Evolutionary conservation across 192 early-diverging fungal species (phyloP).

Genomic region (Coemansia sp.): DNA sequence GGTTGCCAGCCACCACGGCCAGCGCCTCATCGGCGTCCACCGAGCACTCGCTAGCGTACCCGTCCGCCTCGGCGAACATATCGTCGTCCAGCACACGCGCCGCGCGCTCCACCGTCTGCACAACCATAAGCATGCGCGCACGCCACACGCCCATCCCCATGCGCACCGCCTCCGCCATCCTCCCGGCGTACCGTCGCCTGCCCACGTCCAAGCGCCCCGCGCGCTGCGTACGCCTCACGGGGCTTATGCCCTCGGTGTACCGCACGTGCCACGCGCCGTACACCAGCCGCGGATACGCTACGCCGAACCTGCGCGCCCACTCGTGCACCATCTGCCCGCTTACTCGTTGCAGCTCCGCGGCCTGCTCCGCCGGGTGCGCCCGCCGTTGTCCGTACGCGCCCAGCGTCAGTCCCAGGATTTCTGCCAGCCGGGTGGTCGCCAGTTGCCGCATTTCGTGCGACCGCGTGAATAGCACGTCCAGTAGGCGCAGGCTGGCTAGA

Average conservation of each 20-base stretch:
- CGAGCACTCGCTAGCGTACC: slow-evolving; percentile 9
- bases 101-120: too few relatives aligned
- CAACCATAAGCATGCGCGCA: too few relatives aligned
- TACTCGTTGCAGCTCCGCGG: slow-evolving; percentile 48
- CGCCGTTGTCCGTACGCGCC: slow-evolving; percentile 56
- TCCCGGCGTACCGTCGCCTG: neutral
- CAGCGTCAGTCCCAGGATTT: slow-evolving; percentile 54
- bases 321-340: slow-evolving; percentile 54
- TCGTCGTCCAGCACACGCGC: too few relatives aligned
- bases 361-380: slow-evolving; percentile 55
- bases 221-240: slow-evolving; percentile 10
- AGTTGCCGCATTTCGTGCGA: slow-evolving; percentile 64
- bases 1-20: slow-evolving; percentile 46
- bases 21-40: slow-evolving; percentile 3
- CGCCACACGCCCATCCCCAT: too few relatives aligned
- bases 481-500: slow-evolving; percentile 56
- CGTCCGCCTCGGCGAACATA: neutral
- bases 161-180: too few relatives aligned
- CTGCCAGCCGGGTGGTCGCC: slow-evolving; percentile 52
- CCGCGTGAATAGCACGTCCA: slow-evolving; percentile 61
- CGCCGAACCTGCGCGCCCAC: slow-evolving; percentile 60
- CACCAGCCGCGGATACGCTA: slow-evolving; percentile 55
- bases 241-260: slow-evolving; percentile 34
- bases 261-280: slow-evolving; percentile 59
- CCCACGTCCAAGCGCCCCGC: slow-evolving; percentile 21